These are phyloP conservation scores for Calonectria crousiana DNA, from an alignment of 2,329 filamentous ascomycete species.

Conservation along the genomic window DNA sequence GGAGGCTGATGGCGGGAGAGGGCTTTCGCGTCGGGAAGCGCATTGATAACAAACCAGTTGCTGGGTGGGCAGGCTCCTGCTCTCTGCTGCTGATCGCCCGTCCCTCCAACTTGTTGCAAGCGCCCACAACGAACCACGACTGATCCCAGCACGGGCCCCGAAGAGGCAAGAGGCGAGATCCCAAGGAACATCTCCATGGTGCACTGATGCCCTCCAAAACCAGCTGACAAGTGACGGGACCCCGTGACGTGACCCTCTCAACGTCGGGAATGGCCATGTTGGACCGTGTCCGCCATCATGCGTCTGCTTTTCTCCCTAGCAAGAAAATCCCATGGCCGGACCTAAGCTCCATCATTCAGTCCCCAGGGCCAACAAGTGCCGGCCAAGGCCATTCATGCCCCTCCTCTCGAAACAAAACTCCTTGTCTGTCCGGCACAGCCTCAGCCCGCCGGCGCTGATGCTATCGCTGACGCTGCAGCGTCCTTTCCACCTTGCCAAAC, in stretches of 20 bases:
- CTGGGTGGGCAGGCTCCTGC: neutral
- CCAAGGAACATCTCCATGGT: neutral
- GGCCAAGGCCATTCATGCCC: slow-evolving; percentile 33
- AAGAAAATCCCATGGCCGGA: slow-evolving; percentile 21
- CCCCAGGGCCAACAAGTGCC: slow-evolving; percentile 37
- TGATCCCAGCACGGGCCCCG: slow-evolving; percentile 9
- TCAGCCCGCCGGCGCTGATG: slow-evolving; percentile 39
- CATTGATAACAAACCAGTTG: slow-evolving; percentile 1
- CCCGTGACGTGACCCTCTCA: neutral
- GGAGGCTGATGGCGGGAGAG: neutral
- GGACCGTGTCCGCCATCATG: slow-evolving; percentile 14
- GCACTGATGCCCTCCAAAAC: slow-evolving; percentile 12
- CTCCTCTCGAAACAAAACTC: slow-evolving; percentile 45
- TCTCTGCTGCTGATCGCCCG: slow-evolving; percentile 7
- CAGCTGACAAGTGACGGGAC: neutral
- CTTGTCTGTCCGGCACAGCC: slow-evolving; percentile 38
- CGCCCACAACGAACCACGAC: slow-evolving; percentile 13
- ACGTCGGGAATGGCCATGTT: slow-evolving; percentile 8
- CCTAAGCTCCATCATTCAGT: slow-evolving; percentile 28
- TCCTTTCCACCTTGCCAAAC: slow-evolving; percentile 32
- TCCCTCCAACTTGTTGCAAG: slow-evolving; percentile 11
- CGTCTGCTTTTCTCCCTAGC: slow-evolving; percentile 26
- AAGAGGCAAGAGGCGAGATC: slow-evolving; percentile 13
- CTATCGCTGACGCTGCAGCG: slow-evolving; percentile 42
- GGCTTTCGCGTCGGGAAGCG: slow-evolving; percentile 1